phyloP scores from a whole-genome alignment of 2,329 filamentous ascomycete genomes.

The Penicillium nordicum region DNA sequence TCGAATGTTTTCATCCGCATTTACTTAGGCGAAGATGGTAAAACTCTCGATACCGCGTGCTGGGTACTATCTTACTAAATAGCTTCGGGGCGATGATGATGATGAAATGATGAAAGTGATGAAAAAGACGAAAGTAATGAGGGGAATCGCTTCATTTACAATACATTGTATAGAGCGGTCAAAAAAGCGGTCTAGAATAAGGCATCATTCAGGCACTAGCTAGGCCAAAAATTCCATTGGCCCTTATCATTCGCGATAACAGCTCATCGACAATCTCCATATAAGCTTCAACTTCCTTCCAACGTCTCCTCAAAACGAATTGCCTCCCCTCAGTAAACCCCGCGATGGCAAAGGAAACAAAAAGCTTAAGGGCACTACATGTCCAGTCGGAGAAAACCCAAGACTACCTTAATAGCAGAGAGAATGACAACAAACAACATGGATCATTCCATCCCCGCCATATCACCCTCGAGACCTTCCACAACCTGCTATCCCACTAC shows the following conservation, averaged over 20 bases:
- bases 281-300: background rate
- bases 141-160: too few relatives aligned
- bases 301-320: background rate
- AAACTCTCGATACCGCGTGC: too few relatives aligned
- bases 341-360: background rate
- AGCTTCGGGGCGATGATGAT: too few relatives aligned
- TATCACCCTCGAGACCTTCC: slow-evolving; percentile 29
- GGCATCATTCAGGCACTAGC: too few relatives aligned
- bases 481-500: slow-evolving; percentile 27
- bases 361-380: background rate
- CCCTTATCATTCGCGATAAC: background rate
- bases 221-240: too few relatives aligned
- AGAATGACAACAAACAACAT: background rate
- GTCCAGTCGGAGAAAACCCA: background rate
- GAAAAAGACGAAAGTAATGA: too few relatives aligned
- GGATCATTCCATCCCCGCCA: slow-evolving; percentile 22
- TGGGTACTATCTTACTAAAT: too few relatives aligned
- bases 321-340: background rate
- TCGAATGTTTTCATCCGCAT: too few relatives aligned
- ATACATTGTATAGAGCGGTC: too few relatives aligned
- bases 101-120: too few relatives aligned
- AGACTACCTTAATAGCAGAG: background rate
- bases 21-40: too few relatives aligned
- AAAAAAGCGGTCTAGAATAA: too few relatives aligned
- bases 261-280: background rate